Evolutionary conservation across 2,329 filamentous ascomycete genomes (phyloP).

Genomic region (Chaetomium sp.): DNA sequence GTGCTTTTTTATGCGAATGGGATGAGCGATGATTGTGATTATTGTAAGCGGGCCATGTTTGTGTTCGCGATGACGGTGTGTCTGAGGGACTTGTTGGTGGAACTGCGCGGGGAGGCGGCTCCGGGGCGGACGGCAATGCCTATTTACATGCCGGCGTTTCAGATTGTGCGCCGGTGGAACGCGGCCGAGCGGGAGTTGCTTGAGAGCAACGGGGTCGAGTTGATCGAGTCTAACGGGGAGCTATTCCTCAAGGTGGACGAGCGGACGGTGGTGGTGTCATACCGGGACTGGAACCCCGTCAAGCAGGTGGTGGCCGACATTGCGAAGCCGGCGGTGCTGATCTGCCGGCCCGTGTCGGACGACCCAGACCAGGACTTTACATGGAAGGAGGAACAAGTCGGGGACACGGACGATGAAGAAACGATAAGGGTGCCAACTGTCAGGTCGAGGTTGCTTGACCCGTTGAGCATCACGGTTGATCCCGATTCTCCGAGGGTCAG

Average conservation of each 20-base stretch:
- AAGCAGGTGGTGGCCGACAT: constrained; percentile 31
- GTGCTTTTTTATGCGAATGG: constrained; percentile 26
- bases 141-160: constrained; percentile 28
- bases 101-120: neutral
- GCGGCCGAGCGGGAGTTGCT: constrained; percentile 17
- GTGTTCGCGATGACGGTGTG: constrained; percentile 17
- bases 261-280: constrained; percentile 25
- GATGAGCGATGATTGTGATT: constrained; percentile 17
- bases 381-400: neutral
- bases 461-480: constrained; percentile 8
- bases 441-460: constrained; percentile 11
- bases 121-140: constrained; percentile 7
- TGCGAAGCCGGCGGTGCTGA: constrained; percentile 23
- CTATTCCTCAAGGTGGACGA: constrained; percentile 27
- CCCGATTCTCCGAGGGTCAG: constrained; percentile 27
- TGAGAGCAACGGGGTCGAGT: constrained; percentile 1
- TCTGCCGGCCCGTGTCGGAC: constrained; percentile 20
- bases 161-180: constrained; percentile 18
- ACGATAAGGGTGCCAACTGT: constrained; percentile 14
- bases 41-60: constrained; percentile 21
- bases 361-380: constrained; percentile 20
- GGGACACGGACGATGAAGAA: constrained; percentile 7
- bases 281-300: constrained; percentile 28
- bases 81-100: constrained; percentile 16
- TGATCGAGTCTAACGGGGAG: constrained; percentile 22